A percentile compares a stretch with the other conserved stretches of the same genome.
These are phyloP conservation scores for Mycena metata DNA, from an alignment of 768 basidiomycete species.

Conservation along the genomic window DNA sequence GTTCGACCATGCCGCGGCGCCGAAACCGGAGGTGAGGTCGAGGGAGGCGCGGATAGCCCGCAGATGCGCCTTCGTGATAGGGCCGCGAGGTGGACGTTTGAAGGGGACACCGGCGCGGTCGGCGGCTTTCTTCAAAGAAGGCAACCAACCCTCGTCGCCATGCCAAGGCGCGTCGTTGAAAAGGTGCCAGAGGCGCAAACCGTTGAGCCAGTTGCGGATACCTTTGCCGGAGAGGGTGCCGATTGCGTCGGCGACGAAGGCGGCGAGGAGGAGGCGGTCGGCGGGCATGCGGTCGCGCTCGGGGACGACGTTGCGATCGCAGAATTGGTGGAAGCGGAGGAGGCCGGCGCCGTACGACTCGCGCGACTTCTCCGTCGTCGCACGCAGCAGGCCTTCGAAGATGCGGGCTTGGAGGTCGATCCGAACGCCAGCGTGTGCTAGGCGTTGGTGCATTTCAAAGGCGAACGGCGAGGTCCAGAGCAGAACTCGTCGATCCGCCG, in stretches of 20 bases:
- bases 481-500: not conserved
- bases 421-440: not conserved
- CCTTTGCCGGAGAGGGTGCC: constrained; percentile 8
- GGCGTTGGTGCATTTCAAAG: not conserved
- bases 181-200: constrained; percentile 20
- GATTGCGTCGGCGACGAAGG: constrained; percentile 25
- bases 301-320: not conserved
- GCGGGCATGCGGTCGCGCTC: constrained; percentile 20
- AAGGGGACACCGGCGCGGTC: constrained; percentile 5
- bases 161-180: constrained; percentile 20
- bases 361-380: constrained; percentile 14
- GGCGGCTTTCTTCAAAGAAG: not conserved
- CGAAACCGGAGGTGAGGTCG: not conserved
- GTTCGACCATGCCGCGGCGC: constrained; percentile 6
- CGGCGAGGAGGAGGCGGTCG: constrained; percentile 13
- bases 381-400: constrained; percentile 1
- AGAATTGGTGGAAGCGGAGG: constrained; percentile 37
- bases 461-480: not conserved
- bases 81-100: constrained; percentile 3
- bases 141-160: constrained; percentile 9
- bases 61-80: constrained; percentile 16
- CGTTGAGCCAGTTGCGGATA: constrained; percentile 17
- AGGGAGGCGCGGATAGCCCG: constrained; percentile 1
- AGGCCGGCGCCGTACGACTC: constrained; percentile 44
- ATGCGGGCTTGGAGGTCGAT: not conserved